These are phyloP conservation scores for Coprinellus aureogranulatus DNA, from an alignment of 768 basidiomycete species.

Conservation along the genomic window DNA sequence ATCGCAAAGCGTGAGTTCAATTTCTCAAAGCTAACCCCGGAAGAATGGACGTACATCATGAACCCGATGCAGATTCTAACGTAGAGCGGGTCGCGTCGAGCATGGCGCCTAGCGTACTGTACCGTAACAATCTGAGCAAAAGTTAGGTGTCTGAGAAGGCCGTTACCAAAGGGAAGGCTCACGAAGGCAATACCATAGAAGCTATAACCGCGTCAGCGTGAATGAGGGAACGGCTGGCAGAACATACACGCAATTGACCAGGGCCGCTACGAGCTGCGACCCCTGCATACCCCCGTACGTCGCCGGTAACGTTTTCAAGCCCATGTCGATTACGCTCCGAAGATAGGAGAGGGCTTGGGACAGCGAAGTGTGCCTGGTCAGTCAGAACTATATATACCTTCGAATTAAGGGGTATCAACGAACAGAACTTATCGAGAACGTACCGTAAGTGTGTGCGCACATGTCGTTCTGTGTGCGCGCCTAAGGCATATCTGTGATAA, in stretches of 20 bases:
- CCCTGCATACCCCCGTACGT: not conserved
- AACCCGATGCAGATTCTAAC: not conserved
- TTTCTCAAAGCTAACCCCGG: no score
- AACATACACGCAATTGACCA: not conserved
- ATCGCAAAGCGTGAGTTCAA: no score
- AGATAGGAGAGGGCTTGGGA: not conserved
- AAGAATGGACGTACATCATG: not conserved
- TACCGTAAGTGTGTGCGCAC: no score
- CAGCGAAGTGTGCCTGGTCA: no score
- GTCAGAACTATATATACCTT: no score
- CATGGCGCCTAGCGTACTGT: not conserved
- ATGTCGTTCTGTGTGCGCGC: no score
- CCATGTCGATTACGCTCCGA: not conserved
- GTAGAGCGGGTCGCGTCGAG: not conserved
- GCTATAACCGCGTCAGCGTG: no score
- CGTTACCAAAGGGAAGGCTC: not conserved
- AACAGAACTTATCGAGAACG: no score
- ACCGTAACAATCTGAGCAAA: not conserved
- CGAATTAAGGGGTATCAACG: no score
- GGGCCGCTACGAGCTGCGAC: not conserved
- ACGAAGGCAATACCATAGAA: not conserved
- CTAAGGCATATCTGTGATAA: no score
- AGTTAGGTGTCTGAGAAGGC: not conserved
- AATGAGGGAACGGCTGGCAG: not conserved
- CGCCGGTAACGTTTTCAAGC: not conserved